Percentiles rank a stretch among this genome's conserved stretches.
Conservation (phyloP, 257 asterid species). For the Petunia axillaris region DNA sequence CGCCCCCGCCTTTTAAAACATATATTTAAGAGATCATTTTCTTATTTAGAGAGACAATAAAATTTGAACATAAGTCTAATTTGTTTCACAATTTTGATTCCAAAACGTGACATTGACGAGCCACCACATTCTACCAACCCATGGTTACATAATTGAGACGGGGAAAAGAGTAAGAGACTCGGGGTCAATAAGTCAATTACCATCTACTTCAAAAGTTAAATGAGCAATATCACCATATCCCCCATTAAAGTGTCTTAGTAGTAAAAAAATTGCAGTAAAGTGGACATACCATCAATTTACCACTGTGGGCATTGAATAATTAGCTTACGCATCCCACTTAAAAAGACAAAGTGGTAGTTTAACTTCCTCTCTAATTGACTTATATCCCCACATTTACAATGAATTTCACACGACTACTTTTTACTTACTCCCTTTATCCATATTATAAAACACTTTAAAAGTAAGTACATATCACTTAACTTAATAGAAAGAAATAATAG, state of each 20-base stretch:
- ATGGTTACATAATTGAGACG: background rate
- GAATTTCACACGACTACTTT: background rate
- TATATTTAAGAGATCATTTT: too few relatives aligned
- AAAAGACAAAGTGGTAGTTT: conserved; percentile 22
- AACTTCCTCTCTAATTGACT: conserved; percentile 27
- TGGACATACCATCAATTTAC: background rate
- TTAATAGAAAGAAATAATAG: background rate
- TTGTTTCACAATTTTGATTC: background rate
- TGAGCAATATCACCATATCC: background rate
- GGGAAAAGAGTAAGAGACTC: background rate
- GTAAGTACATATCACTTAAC: background rate
- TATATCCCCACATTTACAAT: conserved; percentile 19
- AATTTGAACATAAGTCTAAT: background rate
- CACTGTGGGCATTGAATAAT: background rate
- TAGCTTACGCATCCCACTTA: conserved; percentile 38
- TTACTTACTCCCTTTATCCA: conserved; percentile 31
- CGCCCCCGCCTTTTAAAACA: too few relatives aligned
- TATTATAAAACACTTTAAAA: conserved; percentile 14
- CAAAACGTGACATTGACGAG: background rate
- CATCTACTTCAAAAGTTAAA: conserved; percentile 30
- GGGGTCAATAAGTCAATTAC: conserved; percentile 28
- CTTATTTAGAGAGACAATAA: too few relatives aligned
- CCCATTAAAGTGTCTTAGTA: background rate
- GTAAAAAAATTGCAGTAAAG: background rate
- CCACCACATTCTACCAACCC: conserved; percentile 5